A percentile compares a stretch with the other conserved stretches of the same genome.
Evolutionary conservation across 352 stramenopile species (phyloP).

Genomic region (Pythium chondricola): DNA sequence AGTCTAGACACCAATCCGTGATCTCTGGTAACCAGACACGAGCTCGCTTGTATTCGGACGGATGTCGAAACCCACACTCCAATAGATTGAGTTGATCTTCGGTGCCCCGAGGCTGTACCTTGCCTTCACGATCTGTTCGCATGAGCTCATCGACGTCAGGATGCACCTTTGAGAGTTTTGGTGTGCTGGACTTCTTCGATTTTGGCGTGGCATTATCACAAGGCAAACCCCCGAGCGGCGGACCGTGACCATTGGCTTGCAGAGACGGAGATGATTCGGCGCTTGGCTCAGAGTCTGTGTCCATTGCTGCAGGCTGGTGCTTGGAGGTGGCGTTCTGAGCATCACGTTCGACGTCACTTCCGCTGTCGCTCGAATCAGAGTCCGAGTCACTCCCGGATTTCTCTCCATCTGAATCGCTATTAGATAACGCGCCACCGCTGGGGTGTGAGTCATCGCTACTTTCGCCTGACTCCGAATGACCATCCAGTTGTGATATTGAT

Average conservation of each 20-base stretch:
- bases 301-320: not conserved
- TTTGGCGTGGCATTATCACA: no score
- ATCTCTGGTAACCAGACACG: conserved; percentile 82
- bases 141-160: conserved; percentile 69
- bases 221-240: no score
- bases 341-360: conserved; percentile 27
- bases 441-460: conserved; percentile 41
- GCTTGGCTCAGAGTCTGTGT: not conserved
- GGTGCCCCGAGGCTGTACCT: conserved; percentile 39
- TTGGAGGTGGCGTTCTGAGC: not conserved
- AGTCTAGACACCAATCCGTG: conserved; percentile 85
- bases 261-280: not conserved
- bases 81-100: conserved; percentile 69
- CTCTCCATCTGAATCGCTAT: conserved; percentile 26
- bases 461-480: conserved; percentile 51
- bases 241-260: conserved; percentile 1
- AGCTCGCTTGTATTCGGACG: conserved; percentile 43
- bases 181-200: conserved; percentile 2
- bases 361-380: conserved; percentile 33
- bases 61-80: conserved; percentile 76
- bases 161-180: conserved; percentile 28
- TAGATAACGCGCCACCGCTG: conserved; percentile 35
- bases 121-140: conserved; percentile 52
- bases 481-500: conserved; percentile 38
- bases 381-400: conserved; percentile 28